These are phyloP conservation scores for Talaromyces liani DNA, from an alignment of 495 filamentous ascomycete genomes.

Conservation along the genomic window DNA sequence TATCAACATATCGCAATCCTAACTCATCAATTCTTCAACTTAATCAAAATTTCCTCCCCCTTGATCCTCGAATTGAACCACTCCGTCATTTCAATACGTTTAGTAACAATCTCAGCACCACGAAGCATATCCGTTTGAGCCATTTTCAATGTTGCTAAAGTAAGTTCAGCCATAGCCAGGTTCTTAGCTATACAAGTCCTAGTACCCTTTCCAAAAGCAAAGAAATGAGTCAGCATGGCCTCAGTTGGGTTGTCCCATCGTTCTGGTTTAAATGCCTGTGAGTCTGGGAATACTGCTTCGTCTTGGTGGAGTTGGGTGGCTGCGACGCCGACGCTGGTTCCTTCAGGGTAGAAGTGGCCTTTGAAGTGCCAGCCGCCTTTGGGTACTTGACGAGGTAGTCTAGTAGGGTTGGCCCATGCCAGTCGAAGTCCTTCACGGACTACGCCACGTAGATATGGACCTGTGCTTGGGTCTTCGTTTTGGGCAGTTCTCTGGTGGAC, in stretches of 20 bases:
- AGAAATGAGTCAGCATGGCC: slow-evolving; percentile 32
- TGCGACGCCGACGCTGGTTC: slow-evolving; percentile 35
- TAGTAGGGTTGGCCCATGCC: slow-evolving; percentile 42
- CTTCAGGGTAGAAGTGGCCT: slow-evolving; percentile 27
- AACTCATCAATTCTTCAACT: slow-evolving; percentile 9
- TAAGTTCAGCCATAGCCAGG: slow-evolving; percentile 35
- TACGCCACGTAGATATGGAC: slow-evolving; percentile 34
- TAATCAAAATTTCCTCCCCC: slow-evolving; percentile 19
- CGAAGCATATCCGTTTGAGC: slow-evolving; percentile 30
- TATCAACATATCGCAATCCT: neutral
- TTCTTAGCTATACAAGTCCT: slow-evolving; percentile 45
- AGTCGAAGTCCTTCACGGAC: slow-evolving; percentile 38
- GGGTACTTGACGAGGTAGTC: slow-evolving; percentile 40
- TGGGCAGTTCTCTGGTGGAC: slow-evolving; percentile 15
- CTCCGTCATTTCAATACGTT: slow-evolving; percentile 35
- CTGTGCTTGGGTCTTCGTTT: slow-evolving; percentile 22
- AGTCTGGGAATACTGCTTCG: slow-evolving; percentile 32
- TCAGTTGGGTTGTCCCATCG: slow-evolving; percentile 36
- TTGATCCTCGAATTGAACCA: slow-evolving; percentile 43
- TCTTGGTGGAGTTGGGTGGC: slow-evolving; percentile 39
- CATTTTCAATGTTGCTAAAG: slow-evolving; percentile 25
- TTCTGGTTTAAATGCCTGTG: slow-evolving; percentile 39
- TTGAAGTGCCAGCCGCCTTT: slow-evolving; percentile 29
- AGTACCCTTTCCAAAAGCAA: slow-evolving; percentile 42
- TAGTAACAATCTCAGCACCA: slow-evolving; percentile 26